These are phyloP conservation scores for Pezicula rhizophila DNA, from an alignment of 2,329 filamentous ascomycete genomes.

Conservation along the genomic window DNA sequence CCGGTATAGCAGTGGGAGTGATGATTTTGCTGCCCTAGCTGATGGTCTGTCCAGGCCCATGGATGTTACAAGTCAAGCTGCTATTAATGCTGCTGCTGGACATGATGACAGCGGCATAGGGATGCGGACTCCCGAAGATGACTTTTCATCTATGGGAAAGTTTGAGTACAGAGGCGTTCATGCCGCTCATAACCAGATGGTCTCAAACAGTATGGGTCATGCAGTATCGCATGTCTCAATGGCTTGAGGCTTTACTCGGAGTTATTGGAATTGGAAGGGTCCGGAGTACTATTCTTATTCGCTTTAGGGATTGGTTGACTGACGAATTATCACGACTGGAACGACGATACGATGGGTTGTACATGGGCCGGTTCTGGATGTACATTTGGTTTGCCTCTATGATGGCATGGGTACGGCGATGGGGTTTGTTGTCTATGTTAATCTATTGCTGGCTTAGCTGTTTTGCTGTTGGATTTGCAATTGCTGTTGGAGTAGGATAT, in stretches of 20 bases:
- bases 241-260: constrained; percentile 4
- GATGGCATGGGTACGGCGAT: constrained; percentile 1
- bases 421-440: constrained; percentile 5
- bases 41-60: constrained; percentile 21
- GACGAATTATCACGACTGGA: constrained; percentile 10
- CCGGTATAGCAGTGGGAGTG: constrained; percentile 26
- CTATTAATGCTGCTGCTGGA: constrained; percentile 38
- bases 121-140: constrained; percentile 61
- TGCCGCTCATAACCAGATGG: constrained; percentile 16
- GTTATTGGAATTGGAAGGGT: constrained; percentile 5
- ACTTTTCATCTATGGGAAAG: constrained; percentile 53
- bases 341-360: constrained; percentile 12
- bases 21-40: constrained; percentile 22
- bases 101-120: constrained; percentile 74
- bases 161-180: constrained; percentile 36
- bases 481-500: no score
- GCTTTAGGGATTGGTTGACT: constrained; percentile 11
- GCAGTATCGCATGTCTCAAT: constrained; percentile 13
- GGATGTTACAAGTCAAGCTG: constrained; percentile 37
- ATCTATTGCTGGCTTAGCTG: not conserved
- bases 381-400: constrained; percentile 3
- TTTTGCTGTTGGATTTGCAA: no score
- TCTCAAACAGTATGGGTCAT: constrained; percentile 13
- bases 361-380: constrained; percentile 6
- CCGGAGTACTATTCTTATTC: constrained; percentile 11